Conservation (phyloP, 768 basidiomycete species). For the Leccinum arenicola region DNA sequence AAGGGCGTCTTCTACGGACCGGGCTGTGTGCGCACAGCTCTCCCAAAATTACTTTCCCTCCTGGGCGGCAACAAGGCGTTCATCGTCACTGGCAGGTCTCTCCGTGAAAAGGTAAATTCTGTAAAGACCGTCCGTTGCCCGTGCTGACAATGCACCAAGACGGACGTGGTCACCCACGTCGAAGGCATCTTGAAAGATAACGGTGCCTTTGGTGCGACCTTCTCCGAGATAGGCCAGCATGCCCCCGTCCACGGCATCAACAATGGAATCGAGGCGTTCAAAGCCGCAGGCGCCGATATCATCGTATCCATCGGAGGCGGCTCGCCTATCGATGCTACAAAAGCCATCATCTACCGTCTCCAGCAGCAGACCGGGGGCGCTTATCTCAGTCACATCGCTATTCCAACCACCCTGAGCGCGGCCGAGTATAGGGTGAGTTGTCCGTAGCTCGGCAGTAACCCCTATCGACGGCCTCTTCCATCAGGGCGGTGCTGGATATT, state of each 20-base stretch:
- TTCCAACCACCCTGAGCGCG: slow-evolving; percentile 80
- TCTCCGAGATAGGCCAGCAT: slow-evolving; percentile 73
- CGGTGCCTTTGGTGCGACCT: slow-evolving; percentile 63
- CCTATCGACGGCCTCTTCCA: slow-evolving; percentile 2
- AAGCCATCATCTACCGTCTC: slow-evolving; percentile 64
- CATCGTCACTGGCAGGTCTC: slow-evolving; percentile 68
- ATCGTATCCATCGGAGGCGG: slow-evolving; percentile 78
- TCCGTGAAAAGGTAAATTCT: slow-evolving; percentile 53
- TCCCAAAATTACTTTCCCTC: slow-evolving; percentile 56
- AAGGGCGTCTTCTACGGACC: slow-evolving; percentile 56
- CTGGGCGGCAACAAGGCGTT: slow-evolving; percentile 63
- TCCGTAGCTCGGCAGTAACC: neutral
- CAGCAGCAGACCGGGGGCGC: slow-evolving; percentile 54
- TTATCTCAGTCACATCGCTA: slow-evolving; percentile 65
- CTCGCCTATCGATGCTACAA: slow-evolving; percentile 76
- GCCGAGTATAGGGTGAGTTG: slow-evolving; percentile 65
- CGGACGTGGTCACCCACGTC: slow-evolving; percentile 22
- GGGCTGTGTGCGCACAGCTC: slow-evolving; percentile 56
- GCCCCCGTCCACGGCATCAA: slow-evolving; percentile 65
- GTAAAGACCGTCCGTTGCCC: neutral
- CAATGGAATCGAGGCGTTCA: slow-evolving; percentile 53
- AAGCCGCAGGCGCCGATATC: slow-evolving; percentile 56
- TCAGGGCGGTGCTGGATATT: slow-evolving; percentile 68
- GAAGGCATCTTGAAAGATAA: slow-evolving; percentile 49
- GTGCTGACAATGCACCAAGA: slow-evolving; percentile 23